These are phyloP conservation scores for Jimgerdemannia flammicorona DNA, from an alignment of 192 early-diverging fungal species.

Conservation along the genomic window DNA sequence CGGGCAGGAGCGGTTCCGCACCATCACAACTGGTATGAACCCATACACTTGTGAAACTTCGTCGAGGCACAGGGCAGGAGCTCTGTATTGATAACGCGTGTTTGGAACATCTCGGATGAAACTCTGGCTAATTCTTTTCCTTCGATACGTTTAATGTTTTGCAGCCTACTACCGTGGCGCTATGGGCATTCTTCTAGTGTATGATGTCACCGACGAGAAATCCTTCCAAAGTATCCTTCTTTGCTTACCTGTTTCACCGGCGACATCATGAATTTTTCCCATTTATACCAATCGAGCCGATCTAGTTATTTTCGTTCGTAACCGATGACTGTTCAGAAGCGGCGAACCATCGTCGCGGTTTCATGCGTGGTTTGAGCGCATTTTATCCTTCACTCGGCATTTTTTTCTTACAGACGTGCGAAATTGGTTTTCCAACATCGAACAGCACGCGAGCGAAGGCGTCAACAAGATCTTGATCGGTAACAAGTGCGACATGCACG, in stretches of 20 bases:
- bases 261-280: no score
- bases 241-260: no score
- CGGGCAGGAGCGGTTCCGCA: constrained; percentile 98
- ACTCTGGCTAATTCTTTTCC: not conserved
- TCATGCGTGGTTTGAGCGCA: constrained; percentile 2
- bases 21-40: constrained; percentile 87
- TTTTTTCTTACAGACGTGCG: constrained; percentile 73
- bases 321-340: no score
- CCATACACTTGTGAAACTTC: no score
- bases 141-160: no score
- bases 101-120: not conserved
- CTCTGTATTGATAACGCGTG: no score
- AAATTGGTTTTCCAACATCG: constrained; percentile 99
- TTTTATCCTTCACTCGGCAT: not conserved
- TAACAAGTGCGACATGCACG: constrained; percentile 99
- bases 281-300: not conserved
- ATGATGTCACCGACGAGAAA: constrained; percentile 98
- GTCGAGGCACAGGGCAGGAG: no score
- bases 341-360: no score
- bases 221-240: constrained; percentile 84
- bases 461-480: constrained; percentile 99
- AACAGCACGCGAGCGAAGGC: constrained; percentile 98
- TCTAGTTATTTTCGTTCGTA: no score
- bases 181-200: constrained; percentile 97
- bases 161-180: constrained; percentile 98